phyloP scores from a whole-genome alignment of 73 alveolate species.

The Effrenium voratum region DNA sequence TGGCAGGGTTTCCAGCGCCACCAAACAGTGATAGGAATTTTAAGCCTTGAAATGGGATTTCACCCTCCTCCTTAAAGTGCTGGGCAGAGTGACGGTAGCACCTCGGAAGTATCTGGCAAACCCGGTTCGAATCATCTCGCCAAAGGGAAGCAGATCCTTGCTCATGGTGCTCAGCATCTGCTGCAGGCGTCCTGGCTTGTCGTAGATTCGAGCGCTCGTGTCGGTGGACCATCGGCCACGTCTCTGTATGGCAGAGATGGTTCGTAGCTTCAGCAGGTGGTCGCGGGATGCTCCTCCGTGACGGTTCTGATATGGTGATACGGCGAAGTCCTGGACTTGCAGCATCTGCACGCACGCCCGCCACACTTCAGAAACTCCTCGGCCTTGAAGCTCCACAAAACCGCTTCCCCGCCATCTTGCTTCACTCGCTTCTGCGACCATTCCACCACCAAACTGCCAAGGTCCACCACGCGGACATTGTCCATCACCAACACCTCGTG shows the following conservation, averaged over 20 bases:
- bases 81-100: neutral
- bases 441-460: neutral
- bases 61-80: neutral
- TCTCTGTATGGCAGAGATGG: neutral
- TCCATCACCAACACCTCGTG: neutral
- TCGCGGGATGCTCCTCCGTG: slow-evolving; percentile 50
- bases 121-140: neutral
- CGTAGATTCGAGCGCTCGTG: slow-evolving; percentile 41
- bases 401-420: neutral
- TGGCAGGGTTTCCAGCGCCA: neutral
- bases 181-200: slow-evolving; percentile 69
- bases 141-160: neutral
- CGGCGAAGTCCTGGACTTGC: neutral
- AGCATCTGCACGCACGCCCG: neutral
- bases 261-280: neutral
- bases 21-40: slow-evolving; percentile 8
- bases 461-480: neutral
- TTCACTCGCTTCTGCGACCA: neutral
- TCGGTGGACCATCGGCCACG: slow-evolving; percentile 62
- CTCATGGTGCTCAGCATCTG: neutral
- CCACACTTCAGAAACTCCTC: neutral
- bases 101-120: neutral
- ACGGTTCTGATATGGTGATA: slow-evolving; percentile 34
- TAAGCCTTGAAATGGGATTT: no score
- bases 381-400: neutral